These are phyloP conservation scores for Clavispora asparagi DNA, from an alignment of 805 yeast species.

Conservation along the genomic window DNA sequence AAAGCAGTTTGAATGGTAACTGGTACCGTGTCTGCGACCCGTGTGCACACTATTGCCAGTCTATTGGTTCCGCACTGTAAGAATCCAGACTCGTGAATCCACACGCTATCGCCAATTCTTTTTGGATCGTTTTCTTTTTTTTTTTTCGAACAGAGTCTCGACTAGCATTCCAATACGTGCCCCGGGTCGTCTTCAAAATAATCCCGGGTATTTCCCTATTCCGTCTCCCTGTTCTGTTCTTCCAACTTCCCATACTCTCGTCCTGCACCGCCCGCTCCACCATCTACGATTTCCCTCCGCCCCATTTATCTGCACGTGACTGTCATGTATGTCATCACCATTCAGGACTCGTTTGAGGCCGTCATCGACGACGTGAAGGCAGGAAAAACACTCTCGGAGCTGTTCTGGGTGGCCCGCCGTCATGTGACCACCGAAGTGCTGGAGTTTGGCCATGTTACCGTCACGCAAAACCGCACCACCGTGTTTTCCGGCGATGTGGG, in stretches of 20 bases:
- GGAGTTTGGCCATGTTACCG: constrained; percentile 4
- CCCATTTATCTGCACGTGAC: not conserved
- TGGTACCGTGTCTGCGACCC: not conserved
- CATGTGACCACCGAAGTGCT: constrained; percentile 12
- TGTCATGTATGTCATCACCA: constrained; percentile 20
- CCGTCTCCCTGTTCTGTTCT: too few species aligned
- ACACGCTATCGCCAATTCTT: too few species aligned
- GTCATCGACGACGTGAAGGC: constrained; percentile 34
- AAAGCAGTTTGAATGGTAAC: too few species aligned
- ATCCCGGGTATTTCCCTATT: too few species aligned
- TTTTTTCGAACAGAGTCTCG: too few species aligned
- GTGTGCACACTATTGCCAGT: not conserved
- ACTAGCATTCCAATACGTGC: too few species aligned
- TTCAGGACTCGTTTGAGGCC: constrained; percentile 44
- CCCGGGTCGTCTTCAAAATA: too few species aligned
- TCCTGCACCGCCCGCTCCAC: not conserved
- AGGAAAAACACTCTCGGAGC: constrained; percentile 19
- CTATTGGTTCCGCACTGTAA: too few species aligned
- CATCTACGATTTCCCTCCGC: not conserved
- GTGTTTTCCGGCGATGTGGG: constrained; percentile 1
- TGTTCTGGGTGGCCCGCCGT: constrained; percentile 42
- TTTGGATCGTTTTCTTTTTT: too few species aligned
- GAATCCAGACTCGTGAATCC: too few species aligned
- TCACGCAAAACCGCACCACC: not conserved
- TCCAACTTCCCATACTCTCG: too few species aligned